phyloP scores from a whole-genome alignment of 202 grass and related monocot genomes.

The Setaria italica region DNA sequence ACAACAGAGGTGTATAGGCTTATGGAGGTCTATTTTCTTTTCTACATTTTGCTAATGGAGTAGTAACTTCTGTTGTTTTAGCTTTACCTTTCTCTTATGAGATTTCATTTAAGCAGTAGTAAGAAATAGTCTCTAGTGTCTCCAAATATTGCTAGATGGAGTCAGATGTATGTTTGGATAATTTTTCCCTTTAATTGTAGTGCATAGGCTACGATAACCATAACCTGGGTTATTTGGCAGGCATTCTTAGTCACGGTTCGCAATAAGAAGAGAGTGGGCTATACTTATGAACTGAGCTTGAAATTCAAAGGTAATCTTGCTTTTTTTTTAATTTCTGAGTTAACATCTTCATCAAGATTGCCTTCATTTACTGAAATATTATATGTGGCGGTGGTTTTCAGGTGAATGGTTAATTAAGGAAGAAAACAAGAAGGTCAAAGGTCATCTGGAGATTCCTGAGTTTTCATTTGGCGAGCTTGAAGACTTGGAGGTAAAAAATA shows the following conservation, averaged over 20 bases:
- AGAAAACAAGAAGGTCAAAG: constrained; percentile 64
- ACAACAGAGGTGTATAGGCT: not conserved
- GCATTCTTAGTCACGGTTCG: constrained; percentile 67
- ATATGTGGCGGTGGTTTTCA: constrained; percentile 11
- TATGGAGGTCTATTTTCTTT: not conserved
- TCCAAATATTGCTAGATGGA: not conserved
- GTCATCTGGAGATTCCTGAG: constrained; percentile 74
- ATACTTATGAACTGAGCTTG: constrained; percentile 73
- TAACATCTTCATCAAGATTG: not conserved
- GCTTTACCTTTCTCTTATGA: not conserved
- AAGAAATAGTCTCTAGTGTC: not conserved
- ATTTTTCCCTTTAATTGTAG: not conserved
- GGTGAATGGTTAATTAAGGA: constrained; percentile 69
- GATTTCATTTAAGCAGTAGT: not conserved
- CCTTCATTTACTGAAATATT: not conserved
- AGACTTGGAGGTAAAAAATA: constrained; percentile 63
- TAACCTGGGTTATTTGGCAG: constrained; percentile 39
- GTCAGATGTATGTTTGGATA: not conserved
- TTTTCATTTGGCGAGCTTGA: constrained; percentile 88
- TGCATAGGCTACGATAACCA: not conserved
- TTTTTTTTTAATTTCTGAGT: not conserved
- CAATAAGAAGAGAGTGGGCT: constrained; percentile 77
- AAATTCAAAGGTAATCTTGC: constrained; percentile 62
- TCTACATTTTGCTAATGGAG: not conserved
- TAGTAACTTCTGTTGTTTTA: not conserved